phyloP scores from a whole-genome alignment of 805 yeast species.

The Lachancea thermotolerans region DNA sequence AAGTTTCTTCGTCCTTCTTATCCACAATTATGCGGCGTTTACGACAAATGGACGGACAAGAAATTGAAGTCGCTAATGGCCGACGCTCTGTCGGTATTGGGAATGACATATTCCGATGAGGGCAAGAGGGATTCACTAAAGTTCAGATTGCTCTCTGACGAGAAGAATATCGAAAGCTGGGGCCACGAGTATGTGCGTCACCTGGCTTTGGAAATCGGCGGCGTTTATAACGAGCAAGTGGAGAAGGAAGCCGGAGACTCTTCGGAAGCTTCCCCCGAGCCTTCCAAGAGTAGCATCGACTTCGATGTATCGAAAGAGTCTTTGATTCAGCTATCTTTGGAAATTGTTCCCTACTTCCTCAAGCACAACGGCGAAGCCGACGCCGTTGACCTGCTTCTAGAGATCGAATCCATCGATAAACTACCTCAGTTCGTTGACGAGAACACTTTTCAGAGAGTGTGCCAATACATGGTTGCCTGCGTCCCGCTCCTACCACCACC shows the following conservation, averaged over 20 bases:
- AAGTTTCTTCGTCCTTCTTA: constrained; percentile 90
- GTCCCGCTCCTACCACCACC: constrained; percentile 96
- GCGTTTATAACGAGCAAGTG: constrained; percentile 56
- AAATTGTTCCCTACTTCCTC: constrained; percentile 82
- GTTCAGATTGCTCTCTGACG: constrained; percentile 61
- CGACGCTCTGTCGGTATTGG: constrained; percentile 85
- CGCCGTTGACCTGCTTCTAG: constrained; percentile 89
- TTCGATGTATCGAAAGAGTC: constrained; percentile 28
- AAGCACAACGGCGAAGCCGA: constrained; percentile 97
- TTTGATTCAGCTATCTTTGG: constrained; percentile 59
- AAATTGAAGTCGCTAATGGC: constrained; percentile 56
- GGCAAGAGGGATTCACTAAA: constrained; percentile 73
- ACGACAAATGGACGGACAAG: constrained; percentile 56
- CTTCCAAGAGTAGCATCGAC: constrained; percentile 9
- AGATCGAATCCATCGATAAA: constrained; percentile 80
- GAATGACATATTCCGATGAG: constrained; percentile 86
- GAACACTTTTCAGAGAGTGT: constrained; percentile 78
- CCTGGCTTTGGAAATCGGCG: constrained; percentile 91
- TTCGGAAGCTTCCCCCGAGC: constrained; percentile 12
- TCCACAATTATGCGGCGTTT: constrained; percentile 56
- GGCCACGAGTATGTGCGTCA: constrained; percentile 98
- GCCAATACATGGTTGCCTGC: constrained; percentile 90
- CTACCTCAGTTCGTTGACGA: constrained; percentile 80
- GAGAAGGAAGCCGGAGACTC: constrained; percentile 32
- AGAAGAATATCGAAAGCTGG: constrained; percentile 71